Evolutionary conservation across 2,329 filamentous ascomycete species (phyloP), one percentile per base, ranked within the genome.

Genomic region (Polytolypa hystricis): DNA sequence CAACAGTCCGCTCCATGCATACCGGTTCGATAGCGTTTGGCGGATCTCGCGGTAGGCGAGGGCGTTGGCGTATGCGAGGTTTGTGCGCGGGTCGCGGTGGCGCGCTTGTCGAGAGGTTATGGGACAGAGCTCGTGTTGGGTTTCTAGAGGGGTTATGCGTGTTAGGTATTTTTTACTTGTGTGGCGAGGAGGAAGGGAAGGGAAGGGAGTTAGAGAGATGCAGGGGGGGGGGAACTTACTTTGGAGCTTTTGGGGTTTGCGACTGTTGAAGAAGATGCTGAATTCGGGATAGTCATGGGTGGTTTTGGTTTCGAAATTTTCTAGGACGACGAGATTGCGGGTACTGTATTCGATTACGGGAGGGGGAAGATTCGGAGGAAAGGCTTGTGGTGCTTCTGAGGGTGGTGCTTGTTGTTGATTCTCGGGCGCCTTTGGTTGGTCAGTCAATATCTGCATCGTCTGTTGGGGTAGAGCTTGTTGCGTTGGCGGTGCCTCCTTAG

Each of bases 21-120:
- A 87, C 30, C 84, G 77, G 29, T 84, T 81, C 1, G 68, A 72
- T 35, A 75, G 63, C 10, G 93, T 70, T 38, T 79, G 75, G 50
- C 84, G 80, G 30, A 96, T 81, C 56, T 93, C 79, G 18, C 57
- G 54, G 61, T 86, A 95, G 0, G 86, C 87, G 43, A 79, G 74
- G 29, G 76, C 67, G 54, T 89, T 89, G 44, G 76, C 73, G 60
- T 89, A 98, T 1, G 79, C 76, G 11, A 96, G 69, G 0, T 84
- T 83, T 0, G 89, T 96, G 47, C 74, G 73, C 0, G 86, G 84
- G 56, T 98, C 91, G 16, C 79, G 74, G 58, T 93, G 96, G 37
- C 77, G 77, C 9, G 89, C 91, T 4, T 79, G 75, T 36, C 79
- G 74, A 50, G 80, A 81, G 1, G 85, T 95, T 53, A 96, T 87